phyloP scores from a whole-genome alignment of 2,329 filamentous ascomycete genomes.

The Monosporascus ibericus region DNA sequence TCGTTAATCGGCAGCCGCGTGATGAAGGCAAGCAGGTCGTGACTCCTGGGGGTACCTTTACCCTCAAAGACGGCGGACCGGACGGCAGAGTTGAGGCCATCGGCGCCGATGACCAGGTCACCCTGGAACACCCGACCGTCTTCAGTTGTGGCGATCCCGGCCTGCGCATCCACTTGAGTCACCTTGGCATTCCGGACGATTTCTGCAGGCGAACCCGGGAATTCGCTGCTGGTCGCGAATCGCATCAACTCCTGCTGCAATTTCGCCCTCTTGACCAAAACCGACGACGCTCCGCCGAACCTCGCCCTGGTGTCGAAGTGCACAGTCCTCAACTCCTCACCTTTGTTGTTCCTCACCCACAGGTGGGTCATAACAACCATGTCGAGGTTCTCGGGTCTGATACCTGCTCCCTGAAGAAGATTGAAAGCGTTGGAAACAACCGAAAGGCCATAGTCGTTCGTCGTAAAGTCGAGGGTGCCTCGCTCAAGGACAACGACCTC shows the following conservation, averaged over 20 bases:
- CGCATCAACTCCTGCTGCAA: slow-evolving; percentile 13
- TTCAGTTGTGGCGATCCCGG: slow-evolving; percentile 14
- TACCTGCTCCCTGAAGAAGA: slow-evolving; percentile 14
- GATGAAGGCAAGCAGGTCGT: slow-evolving; percentile 12
- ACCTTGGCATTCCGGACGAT: slow-evolving; percentile 14
- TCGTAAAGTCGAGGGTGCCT: slow-evolving; percentile 9
- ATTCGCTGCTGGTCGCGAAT: slow-evolving; percentile 11
- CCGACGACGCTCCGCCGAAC: slow-evolving; percentile 11
- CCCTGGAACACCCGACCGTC: slow-evolving; percentile 12
- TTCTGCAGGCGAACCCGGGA: slow-evolving; percentile 9
- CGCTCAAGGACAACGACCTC: slow-evolving; percentile 18
- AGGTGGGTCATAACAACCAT: slow-evolving; percentile 15
- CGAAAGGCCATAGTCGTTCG: slow-evolving; percentile 16
- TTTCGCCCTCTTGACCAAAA: slow-evolving; percentile 13
- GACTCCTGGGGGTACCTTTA: slow-evolving; percentile 4
- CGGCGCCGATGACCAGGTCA: slow-evolving; percentile 18
- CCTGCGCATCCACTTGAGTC: slow-evolving; percentile 12
- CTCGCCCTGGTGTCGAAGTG: slow-evolving; percentile 15
- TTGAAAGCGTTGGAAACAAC: slow-evolving; percentile 15
- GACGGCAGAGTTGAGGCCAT: slow-evolving; percentile 17
- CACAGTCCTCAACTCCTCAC: slow-evolving; percentile 11
- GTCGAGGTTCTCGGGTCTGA: slow-evolving; percentile 13
- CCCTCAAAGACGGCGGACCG: slow-evolving; percentile 8
- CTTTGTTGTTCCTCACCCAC: slow-evolving; percentile 9
- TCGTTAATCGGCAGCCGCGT: slow-evolving; percentile 10